These are phyloP conservation scores for Scheffersomyces cryptocercus DNA, from an alignment of 1,139 yeast genomes.

Conservation along the genomic window DNA sequence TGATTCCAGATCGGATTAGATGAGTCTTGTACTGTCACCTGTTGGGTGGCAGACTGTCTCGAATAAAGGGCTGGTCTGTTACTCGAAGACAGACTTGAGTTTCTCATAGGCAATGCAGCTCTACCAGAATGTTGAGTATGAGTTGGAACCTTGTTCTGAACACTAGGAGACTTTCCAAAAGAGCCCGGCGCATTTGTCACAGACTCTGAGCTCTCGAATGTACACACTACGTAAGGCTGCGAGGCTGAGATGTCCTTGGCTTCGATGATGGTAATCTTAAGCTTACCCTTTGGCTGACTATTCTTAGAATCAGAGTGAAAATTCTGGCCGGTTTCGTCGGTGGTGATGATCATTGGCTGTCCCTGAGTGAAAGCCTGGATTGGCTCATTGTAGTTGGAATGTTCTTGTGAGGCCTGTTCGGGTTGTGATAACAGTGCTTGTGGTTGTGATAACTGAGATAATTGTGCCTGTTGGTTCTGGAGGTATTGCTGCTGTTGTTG, in stretches of 20 bases:
- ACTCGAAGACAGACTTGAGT: conserved; percentile 4
- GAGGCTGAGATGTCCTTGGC: conserved; percentile 67
- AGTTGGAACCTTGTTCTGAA: not conserved
- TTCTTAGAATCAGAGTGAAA: conserved; percentile 25
- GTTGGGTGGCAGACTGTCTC: conserved; percentile 67
- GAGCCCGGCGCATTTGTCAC: conserved; percentile 81
- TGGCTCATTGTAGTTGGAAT: conserved; percentile 8
- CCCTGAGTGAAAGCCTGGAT: conserved; percentile 16
- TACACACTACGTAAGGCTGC: conserved; percentile 89
- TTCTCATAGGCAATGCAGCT: conserved; percentile 17
- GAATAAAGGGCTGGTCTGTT: conserved; percentile 53
- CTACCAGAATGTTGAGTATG: not conserved
- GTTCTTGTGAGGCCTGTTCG: conserved; percentile 3
- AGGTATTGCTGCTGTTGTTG: conserved; percentile 12
- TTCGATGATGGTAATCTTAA: conserved; percentile 76
- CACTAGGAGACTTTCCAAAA: conserved; percentile 43
- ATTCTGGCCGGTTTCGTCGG: conserved; percentile 47
- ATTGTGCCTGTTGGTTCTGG: conserved; percentile 4
- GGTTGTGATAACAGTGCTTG: conserved; percentile 12
- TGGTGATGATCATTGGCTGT: conserved; percentile 44
- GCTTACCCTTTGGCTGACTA: conserved; percentile 72
- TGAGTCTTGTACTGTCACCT: conserved; percentile 31
- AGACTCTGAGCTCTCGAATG: conserved; percentile 89
- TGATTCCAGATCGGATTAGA: conserved; percentile 86
- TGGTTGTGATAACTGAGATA: conserved; percentile 11